phyloP scores from a whole-genome alignment of 495 filamentous ascomycete genomes.

The Aspergillus wentii region DNA sequence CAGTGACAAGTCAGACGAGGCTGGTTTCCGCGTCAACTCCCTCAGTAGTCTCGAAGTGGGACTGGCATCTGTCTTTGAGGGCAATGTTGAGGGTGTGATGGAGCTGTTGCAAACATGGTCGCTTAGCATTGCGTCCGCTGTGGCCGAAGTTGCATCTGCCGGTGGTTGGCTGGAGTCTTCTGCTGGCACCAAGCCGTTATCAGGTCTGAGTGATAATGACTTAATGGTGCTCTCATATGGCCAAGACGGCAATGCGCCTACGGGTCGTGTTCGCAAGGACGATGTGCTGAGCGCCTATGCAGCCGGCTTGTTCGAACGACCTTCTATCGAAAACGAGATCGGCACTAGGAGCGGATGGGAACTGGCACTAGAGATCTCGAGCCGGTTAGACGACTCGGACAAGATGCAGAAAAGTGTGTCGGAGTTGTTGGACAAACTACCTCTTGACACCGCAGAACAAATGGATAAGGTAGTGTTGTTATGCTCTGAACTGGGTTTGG shows the following conservation, averaged over 20 bases:
- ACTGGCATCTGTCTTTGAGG: slow-evolving; percentile 72
- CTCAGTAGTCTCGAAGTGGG: slow-evolving; percentile 69
- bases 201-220: slow-evolving; percentile 52
- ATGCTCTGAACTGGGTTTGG: slow-evolving; percentile 65
- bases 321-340: slow-evolving; percentile 32
- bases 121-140: slow-evolving; percentile 63
- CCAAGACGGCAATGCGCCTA: slow-evolving; percentile 19
- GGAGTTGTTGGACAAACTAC: slow-evolving; percentile 57
- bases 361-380: slow-evolving; percentile 70
- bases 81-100: slow-evolving; percentile 66
- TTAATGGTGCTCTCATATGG: slow-evolving; percentile 58
- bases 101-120: slow-evolving; percentile 75
- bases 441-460: slow-evolving; percentile 56
- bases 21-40: slow-evolving; percentile 63
- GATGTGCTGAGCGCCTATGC: slow-evolving; percentile 72
- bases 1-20: slow-evolving; percentile 36
- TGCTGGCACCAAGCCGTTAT: slow-evolving; percentile 18
- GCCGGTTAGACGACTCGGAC: slow-evolving; percentile 62
- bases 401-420: slow-evolving; percentile 63
- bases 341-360: slow-evolving; percentile 72
- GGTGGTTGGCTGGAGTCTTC: slow-evolving; percentile 63
- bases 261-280: slow-evolving; percentile 48
- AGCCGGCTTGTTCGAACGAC: slow-evolving; percentile 40
- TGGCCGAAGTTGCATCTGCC: slow-evolving; percentile 71
- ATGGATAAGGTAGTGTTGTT: slow-evolving; percentile 72